These are phyloP conservation scores for Bipolaris zeicola DNA, from an alignment of 2,329 filamentous ascomycete genomes.

Conservation along the genomic window DNA sequence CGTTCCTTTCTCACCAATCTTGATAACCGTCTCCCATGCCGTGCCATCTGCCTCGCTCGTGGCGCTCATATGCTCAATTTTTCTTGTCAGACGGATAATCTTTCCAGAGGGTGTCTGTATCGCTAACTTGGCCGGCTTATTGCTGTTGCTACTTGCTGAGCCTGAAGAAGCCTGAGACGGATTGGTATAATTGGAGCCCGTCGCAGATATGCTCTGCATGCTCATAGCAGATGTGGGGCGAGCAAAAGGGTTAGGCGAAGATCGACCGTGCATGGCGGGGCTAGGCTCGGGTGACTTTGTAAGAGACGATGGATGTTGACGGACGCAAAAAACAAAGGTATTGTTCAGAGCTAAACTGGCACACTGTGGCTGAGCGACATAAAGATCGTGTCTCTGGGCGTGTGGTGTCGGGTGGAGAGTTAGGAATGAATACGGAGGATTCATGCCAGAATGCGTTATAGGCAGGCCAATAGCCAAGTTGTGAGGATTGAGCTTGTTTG, in stretches of 20 bases:
- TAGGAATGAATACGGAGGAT: conserved; percentile 92
- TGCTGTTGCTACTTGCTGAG: conserved; percentile 61
- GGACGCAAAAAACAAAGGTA: conserved; percentile 95
- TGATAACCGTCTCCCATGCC: conserved; percentile 89
- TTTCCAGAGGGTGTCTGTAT: conserved; percentile 95
- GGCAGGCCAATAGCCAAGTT: conserved; percentile 88
- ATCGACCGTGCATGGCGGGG: conserved; percentile 50
- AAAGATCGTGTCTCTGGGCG: conserved; percentile 95
- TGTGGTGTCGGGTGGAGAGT: conserved; percentile 94
- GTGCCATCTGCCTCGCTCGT: conserved; percentile 70
- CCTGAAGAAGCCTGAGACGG: conserved; percentile 63
- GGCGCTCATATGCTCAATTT: conserved; percentile 68
- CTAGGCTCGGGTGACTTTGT: conserved; percentile 41
- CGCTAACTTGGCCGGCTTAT: conserved; percentile 91
- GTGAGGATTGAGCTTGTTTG: conserved; percentile 94
- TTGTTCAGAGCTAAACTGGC: conserved; percentile 88
- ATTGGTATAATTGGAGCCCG: conserved; percentile 59
- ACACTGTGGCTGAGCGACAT: conserved; percentile 95
- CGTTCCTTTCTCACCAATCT: conserved; percentile 79
- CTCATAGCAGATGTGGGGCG: conserved; percentile 65
- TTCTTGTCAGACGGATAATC: conserved; percentile 84
- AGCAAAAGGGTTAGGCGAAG: conserved; percentile 58
- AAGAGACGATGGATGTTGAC: conserved; percentile 80
- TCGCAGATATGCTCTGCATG: conserved; percentile 62
- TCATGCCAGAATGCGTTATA: conserved; percentile 86